These are phyloP conservation scores for Begonia fuchsioides DNA, from an alignment of 306 rosid genomes.

Conservation along the genomic window DNA sequence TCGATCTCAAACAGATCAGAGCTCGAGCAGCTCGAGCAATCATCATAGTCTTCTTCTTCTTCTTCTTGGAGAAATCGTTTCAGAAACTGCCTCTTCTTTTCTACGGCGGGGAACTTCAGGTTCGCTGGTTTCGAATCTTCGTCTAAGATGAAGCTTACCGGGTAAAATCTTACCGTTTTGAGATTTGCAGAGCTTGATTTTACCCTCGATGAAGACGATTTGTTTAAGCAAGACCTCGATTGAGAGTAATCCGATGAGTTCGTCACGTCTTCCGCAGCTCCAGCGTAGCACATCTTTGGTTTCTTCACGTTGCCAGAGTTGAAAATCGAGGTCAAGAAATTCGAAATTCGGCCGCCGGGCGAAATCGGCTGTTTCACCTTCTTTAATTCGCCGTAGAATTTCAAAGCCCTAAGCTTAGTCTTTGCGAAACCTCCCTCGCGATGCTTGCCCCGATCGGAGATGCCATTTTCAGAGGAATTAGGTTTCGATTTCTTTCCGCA, in stretches of 20 bases:
- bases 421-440: conserved; percentile 30
- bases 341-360: conserved; percentile 42
- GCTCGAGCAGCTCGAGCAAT: conserved; percentile 44
- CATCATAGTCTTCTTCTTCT: conserved; percentile 16
- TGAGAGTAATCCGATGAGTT: conserved; percentile 27
- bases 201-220: conserved; percentile 26
- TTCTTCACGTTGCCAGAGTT: conserved; percentile 43
- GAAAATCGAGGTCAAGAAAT: conserved; percentile 51
- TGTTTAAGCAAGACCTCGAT: conserved; percentile 55
- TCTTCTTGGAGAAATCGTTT: conserved; percentile 20
- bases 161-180: conserved; percentile 45
- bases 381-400: conserved; percentile 45
- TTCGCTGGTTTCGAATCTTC: conserved; percentile 19
- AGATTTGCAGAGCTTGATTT: conserved; percentile 23
- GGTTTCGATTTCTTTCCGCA: conserved; percentile 8
- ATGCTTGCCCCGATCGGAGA: conserved; percentile 8
- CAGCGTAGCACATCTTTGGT: conserved; percentile 60
- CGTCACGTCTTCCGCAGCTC: conserved; percentile 50
- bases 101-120: conserved; percentile 7
- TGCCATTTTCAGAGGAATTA: conserved; percentile 12
- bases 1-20: conserved; percentile 65
- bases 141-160: conserved; percentile 33
- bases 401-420: conserved; percentile 38
- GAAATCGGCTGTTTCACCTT: conserved; percentile 68
- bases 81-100: conserved; percentile 10